phyloP scores from a whole-genome alignment of 2,329 filamentous ascomycete genomes.

The Xylaria sp. region DNA sequence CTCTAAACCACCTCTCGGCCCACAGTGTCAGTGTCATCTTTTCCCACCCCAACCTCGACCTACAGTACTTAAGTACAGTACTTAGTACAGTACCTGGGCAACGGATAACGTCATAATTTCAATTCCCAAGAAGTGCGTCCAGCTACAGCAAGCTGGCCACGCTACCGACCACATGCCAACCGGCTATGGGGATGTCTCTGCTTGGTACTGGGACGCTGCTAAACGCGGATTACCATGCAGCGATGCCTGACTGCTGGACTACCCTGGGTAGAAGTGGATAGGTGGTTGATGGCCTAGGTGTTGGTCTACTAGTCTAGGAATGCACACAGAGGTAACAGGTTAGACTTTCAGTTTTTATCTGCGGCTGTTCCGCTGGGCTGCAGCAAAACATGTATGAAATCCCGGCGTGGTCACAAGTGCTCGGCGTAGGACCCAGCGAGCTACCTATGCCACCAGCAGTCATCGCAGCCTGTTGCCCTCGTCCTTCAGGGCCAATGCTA shows the following conservation, averaged over 20 bases:
- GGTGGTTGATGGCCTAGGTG: neutral
- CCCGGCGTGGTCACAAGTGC: slow-evolving; percentile 17
- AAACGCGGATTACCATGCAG: slow-evolving; percentile 23
- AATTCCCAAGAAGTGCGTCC: neutral
- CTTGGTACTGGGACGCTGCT: slow-evolving; percentile 4
- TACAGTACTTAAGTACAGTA: no score
- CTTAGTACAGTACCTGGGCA: no score
- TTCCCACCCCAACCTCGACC: no score
- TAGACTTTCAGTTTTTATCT: slow-evolving; percentile 14
- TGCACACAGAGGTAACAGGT: slow-evolving; percentile 6
- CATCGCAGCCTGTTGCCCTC: neutral
- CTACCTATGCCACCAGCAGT: neutral
- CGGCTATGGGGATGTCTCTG: neutral
- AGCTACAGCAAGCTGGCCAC: neutral
- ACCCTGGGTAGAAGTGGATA: neutral
- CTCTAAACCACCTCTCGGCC: no score
- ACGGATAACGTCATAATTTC: slow-evolving; percentile 11
- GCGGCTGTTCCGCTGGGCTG: slow-evolving; percentile 26
- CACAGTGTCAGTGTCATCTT: no score
- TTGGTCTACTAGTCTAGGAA: slow-evolving; percentile 1
- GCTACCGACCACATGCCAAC: slow-evolving; percentile 14
- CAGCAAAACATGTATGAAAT: slow-evolving; percentile 30
- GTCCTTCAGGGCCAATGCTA: neutral
- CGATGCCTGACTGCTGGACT: slow-evolving; percentile 23
- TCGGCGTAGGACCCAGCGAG: slow-evolving; percentile 2